These are phyloP conservation scores for Citrus reticulata DNA, from an alignment of 345 rosid species.

Conservation along the genomic window DNA sequence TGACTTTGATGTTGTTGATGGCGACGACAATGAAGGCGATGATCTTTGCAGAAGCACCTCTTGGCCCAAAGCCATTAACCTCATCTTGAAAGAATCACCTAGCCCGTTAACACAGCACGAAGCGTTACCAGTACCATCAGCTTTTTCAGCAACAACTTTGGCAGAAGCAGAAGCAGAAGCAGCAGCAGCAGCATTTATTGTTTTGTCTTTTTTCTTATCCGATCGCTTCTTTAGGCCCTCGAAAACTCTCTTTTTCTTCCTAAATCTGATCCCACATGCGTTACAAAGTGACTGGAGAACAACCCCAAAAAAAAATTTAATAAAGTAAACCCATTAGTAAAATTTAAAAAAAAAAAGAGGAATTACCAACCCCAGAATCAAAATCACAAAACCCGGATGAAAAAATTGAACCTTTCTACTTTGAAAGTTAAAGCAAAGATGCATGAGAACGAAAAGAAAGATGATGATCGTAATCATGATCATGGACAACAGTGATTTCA, in stretches of 20 bases:
- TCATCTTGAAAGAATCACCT: slow-evolving; percentile 31
- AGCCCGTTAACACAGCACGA: slow-evolving; percentile 11
- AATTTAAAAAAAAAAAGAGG: not conserved
- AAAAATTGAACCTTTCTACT: not conserved
- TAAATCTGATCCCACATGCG: slow-evolving; percentile 87
- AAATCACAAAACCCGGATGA: not conserved
- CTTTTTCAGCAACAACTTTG: not conserved
- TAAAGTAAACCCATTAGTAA: not conserved
- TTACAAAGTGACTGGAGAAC: slow-evolving; percentile 70
- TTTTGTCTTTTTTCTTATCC: slow-evolving; percentile 30
- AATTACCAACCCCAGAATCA: not conserved
- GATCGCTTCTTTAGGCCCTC: slow-evolving; percentile 20
- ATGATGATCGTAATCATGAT: not conserved
- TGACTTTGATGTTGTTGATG: not conserved
- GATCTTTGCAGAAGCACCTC: slow-evolving; percentile 33
- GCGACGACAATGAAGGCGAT: not conserved
- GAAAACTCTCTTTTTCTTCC: slow-evolving; percentile 50
- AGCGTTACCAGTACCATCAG: not conserved
- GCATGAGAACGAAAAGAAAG: not conserved
- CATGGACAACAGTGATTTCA: slow-evolving; percentile 4
- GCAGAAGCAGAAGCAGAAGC: not conserved
- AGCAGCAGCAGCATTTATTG: not conserved
- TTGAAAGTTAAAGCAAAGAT: not conserved
- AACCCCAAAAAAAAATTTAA: not conserved
- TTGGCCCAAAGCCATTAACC: slow-evolving; percentile 32